A percentile compares a stretch with the other conserved stretches of the same genome.
Evolutionary conservation across 768 basidiomycete species (phyloP).

Genomic region (Hygrophoropsis aurantiaca): DNA sequence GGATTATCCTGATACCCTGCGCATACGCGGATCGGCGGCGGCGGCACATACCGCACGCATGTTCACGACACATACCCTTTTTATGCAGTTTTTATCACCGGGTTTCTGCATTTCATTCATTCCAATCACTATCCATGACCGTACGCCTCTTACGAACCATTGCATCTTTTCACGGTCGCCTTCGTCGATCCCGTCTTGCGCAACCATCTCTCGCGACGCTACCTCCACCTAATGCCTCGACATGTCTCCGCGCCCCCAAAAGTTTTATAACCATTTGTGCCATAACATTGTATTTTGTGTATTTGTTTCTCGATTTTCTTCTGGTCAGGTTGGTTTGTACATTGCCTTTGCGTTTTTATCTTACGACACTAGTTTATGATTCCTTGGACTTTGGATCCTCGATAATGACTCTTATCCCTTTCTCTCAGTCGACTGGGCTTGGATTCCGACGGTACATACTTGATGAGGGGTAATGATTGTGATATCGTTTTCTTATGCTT

Average conservation of each 20-base stretch:
- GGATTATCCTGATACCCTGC: constrained; percentile 28
- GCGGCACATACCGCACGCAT: constrained; percentile 28
- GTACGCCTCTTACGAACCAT: constrained; percentile 24
- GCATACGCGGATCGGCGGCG: constrained; percentile 21
- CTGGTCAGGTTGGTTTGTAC: constrained; percentile 31
- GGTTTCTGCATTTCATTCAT: constrained; percentile 17
- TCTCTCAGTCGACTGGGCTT: constrained; percentile 9
- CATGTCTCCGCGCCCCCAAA: constrained; percentile 14
- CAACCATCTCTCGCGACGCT: constrained; percentile 17
- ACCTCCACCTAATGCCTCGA: constrained; percentile 15
- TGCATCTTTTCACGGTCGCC: constrained; percentile 24
- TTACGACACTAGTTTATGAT: constrained; percentile 31
- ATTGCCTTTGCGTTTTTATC: constrained; percentile 29
- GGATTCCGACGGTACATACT: constrained; percentile 26
- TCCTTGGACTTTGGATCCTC: constrained; percentile 8
- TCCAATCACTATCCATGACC: constrained; percentile 19
- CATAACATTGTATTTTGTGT: constrained; percentile 34
- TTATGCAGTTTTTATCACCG: constrained; percentile 24
- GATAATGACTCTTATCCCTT: constrained; percentile 31
- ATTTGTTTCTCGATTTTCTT: constrained; percentile 18
- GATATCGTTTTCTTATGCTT: constrained; percentile 17
- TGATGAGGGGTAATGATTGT: constrained; percentile 32
- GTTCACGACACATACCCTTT: constrained; percentile 34
- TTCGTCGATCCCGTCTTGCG: constrained; percentile 30
- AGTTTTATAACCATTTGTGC: constrained; percentile 24